These are phyloP conservation scores for Nissolia schottii DNA, from an alignment of 306 rosid species.

Conservation along the genomic window DNA sequence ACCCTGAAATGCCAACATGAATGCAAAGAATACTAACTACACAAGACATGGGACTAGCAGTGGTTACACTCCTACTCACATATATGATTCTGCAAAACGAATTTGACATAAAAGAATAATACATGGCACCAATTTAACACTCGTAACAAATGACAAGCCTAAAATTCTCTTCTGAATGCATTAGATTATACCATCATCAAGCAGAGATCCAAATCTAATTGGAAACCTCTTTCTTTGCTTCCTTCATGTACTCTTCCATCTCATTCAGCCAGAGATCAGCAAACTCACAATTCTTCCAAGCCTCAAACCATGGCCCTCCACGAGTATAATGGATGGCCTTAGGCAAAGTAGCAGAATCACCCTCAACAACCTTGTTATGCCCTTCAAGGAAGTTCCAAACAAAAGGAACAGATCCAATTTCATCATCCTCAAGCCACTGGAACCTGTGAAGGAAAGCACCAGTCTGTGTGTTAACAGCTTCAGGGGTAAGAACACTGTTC, in stretches of 20 bases:
- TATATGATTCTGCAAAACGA: slow-evolving; percentile 17
- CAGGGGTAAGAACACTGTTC: slow-evolving; percentile 49
- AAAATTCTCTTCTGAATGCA: not conserved
- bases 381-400: slow-evolving; percentile 80
- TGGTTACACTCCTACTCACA: slow-evolving; percentile 17
- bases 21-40: slow-evolving; percentile 18
- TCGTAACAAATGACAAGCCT: not conserved
- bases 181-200: not conserved
- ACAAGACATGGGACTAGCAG: not conserved
- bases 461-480: slow-evolving; percentile 52
- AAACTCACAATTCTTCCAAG: slow-evolving; percentile 74
- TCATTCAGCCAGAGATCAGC: slow-evolving; percentile 68
- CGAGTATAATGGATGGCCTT: slow-evolving; percentile 70
- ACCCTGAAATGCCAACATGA: slow-evolving; percentile 23
- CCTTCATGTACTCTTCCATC: slow-evolving; percentile 43
- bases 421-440: slow-evolving; percentile 69
- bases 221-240: slow-evolving; percentile 29
- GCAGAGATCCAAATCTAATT: slow-evolving; percentile 17
- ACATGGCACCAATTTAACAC: not conserved
- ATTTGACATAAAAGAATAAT: slow-evolving; percentile 28
- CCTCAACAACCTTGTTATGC: slow-evolving; percentile 51
- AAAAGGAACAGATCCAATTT: slow-evolving; percentile 62
- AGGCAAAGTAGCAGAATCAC: slow-evolving; percentile 44
- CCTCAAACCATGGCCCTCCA: slow-evolving; percentile 78
- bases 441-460: slow-evolving; percentile 76